Percentiles rank a stretch among this genome's conserved stretches.
phyloP scores from a whole-genome alignment of 768 basidiomycete species.

The Pholiota molesta region DNA sequence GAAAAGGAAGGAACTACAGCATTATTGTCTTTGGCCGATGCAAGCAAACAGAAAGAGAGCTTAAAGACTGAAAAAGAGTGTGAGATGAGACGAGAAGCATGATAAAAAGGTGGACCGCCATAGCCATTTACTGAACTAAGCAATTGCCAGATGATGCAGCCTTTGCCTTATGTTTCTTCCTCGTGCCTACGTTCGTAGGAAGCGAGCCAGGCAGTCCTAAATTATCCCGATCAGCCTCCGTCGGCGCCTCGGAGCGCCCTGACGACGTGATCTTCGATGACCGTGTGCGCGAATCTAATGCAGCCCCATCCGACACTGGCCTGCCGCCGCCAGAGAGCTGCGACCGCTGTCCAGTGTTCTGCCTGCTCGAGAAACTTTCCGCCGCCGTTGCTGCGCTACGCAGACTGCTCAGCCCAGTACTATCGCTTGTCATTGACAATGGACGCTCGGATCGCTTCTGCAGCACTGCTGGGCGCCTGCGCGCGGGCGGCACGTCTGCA shows the following conservation, averaged over 20 bases:
- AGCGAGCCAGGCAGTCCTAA: slow-evolving; percentile 37
- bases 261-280: slow-evolving; percentile 8
- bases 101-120: slow-evolving; percentile 5
- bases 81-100: slow-evolving; percentile 14
- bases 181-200: slow-evolving; percentile 32
- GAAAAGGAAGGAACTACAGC: neutral
- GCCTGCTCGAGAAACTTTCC: slow-evolving; percentile 43
- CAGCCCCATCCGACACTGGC: slow-evolving; percentile 3
- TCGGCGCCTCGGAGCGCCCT: slow-evolving; percentile 7
- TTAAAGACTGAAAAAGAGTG: slow-evolving; percentile 7
- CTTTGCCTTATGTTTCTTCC: slow-evolving; percentile 43
- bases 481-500: slow-evolving; percentile 11
- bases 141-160: slow-evolving; percentile 44
- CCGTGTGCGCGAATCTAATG: slow-evolving; percentile 3
- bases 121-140: slow-evolving; percentile 44
- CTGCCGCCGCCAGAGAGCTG: slow-evolving; percentile 19
- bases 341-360: slow-evolving; percentile 26
- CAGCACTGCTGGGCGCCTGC: slow-evolving; percentile 20
- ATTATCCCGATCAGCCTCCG: slow-evolving; percentile 9
- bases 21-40: slow-evolving; percentile 1
- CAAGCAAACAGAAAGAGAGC: slow-evolving; percentile 3
- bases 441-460: slow-evolving; percentile 40
- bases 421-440: slow-evolving; percentile 60
- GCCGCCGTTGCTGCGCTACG: slow-evolving; percentile 57
- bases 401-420: slow-evolving; percentile 61